A percentile compares a stretch with the other conserved stretches of the same genome.
phyloP scores from a whole-genome alignment of 192 early-diverging fungal genomes.

The Entomortierella parvispora region DNA sequence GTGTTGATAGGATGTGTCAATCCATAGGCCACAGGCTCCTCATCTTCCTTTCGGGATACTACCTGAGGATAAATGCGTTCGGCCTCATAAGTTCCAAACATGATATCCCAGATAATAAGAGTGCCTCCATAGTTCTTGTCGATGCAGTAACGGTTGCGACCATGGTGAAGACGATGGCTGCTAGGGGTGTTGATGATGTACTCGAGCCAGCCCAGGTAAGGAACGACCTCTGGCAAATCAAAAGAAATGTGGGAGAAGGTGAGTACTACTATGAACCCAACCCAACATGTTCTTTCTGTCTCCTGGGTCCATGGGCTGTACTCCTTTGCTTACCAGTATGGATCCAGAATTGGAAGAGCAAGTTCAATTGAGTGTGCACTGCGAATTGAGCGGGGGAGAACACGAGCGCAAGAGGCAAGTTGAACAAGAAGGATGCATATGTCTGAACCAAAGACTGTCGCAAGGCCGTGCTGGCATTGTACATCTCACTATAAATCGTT shows the following conservation, averaged over 20 bases:
- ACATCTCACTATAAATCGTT: conserved; percentile 53
- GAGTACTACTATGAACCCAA: too few relatives aligned
- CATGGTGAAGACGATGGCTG: conserved; percentile 70
- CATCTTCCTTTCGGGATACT: conserved; percentile 39
- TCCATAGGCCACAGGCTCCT: conserved; percentile 66
- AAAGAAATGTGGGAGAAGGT: background rate
- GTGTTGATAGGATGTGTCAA: conserved; percentile 68
- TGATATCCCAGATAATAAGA: conserved; percentile 69
- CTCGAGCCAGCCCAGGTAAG: conserved; percentile 63
- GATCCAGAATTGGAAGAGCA: conserved; percentile 63
- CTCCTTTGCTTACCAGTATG: conserved; percentile 31
- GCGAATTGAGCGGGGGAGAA: conserved; percentile 65
- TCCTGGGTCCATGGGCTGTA: too few relatives aligned
- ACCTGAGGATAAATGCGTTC: conserved; percentile 54
- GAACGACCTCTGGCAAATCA: conserved; percentile 57
- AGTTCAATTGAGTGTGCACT: conserved; percentile 63
- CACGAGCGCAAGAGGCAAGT: conserved; percentile 61
- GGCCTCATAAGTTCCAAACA: conserved; percentile 68
- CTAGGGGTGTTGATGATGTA: conserved; percentile 72
- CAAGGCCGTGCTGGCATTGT: conserved; percentile 67
- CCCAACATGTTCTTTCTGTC: too few relatives aligned
- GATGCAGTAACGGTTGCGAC: conserved; percentile 71
- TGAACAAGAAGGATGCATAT: conserved; percentile 63
- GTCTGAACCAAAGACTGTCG: conserved; percentile 62
- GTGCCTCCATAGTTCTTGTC: conserved; percentile 73